Base-by-base conservation (phyloP, 1,284 basidiomycete species). In the Tausonia pullulans region DNA sequence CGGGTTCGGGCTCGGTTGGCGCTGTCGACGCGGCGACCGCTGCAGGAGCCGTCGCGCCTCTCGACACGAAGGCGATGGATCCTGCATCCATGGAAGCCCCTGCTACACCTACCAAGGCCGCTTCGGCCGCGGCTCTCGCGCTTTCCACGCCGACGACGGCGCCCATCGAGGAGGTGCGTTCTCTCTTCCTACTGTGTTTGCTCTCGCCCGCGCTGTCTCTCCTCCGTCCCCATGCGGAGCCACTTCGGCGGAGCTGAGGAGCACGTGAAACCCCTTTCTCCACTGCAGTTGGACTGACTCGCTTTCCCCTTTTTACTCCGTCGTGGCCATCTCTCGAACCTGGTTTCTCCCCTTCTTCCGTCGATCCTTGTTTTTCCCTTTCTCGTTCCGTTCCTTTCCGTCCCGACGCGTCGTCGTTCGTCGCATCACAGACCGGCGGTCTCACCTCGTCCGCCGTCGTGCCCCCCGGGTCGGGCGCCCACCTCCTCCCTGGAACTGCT, bases 391-490 rank as follows among this genome's bases (percentile, higher is more conserved):
- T 3, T 51, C 10, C n/a, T 27, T 44, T 53, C n/a, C 16, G 52
- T 53, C 52, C 7, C 52, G 48, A 10, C 48, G 48, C 48, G 52
- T 53, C 52, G 8, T 53, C 52, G 14, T 13, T 53, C 2, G 52
- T 13, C 11, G 40, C 49, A 27, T 48, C 79, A 11, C 81, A 87
- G 78, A 87, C 86, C 9, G 83, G 80, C 55, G 84, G 84, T 49
- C 77, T 87, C 62, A 83, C 82, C 27, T 85, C 83, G 3, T 83
- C 83, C 11, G 84, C 84, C 5, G 86, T 87, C 59, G 86, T 84
- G 67, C 79, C 86, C 6, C 85, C 85, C 2, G 87, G 88, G 48
- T 83, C 82, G 14, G 86, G 84, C 4, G 44, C 57, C 8, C 39
- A 48, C 52, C 56, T 52, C 7, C 27, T 57, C 55, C 49, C 27